Base-by-base conservation (phyloP, 2,329 filamentous ascomycete genomes). In the Xylaria sp. region DNA sequence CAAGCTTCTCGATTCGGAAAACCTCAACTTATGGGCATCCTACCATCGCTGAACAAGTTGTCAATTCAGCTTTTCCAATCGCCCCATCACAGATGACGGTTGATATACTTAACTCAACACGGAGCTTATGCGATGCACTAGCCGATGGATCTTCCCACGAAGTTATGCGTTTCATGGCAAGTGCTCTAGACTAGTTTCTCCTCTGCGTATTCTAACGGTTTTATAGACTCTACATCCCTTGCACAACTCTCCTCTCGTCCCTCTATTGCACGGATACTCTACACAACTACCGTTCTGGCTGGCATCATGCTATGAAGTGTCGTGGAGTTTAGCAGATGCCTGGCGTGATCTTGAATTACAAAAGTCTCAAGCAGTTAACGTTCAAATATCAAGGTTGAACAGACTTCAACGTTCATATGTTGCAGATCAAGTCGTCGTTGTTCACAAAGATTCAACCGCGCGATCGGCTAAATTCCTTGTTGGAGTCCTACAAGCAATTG, bases 361-460 rank as follows among this genome's bases (percentile, higher is more conserved):
- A 53, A 75, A 77, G 4, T 70, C 70, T 14, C 77, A 79, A 52
- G 79, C 80, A 51, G 78, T 78, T 40, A 74, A 79, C 14, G 77
- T 80, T 14, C 83, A 83, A 53, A 75, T 87, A 4, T 84, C 83
- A 6, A 78, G 79, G 1, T 75, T 89, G 66, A 89, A 83, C 64
- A 82, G 87, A 7, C 77, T 90, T 7, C 86, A 90, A 72, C 80
- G 87, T 61, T 89, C 87, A 1, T 78, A 82, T 38, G 78, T 87
- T 4, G 82, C 82, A 21, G 79, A 80, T 50, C 80, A 82, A 15
- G 82, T 88, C 17, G 80, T 84, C 12, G 80, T 81, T 7, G 82
- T 88, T 4, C 80, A 83, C 0, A 87, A 85, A 64, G 87, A 90
- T 67, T 85, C 87, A 0, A 90, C 87, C 1, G 81, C 83, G 4